These are phyloP conservation scores for Polygonum aviculare DNA, from an alignment of 148 eudicot species.

Conservation along the genomic window DNA sequence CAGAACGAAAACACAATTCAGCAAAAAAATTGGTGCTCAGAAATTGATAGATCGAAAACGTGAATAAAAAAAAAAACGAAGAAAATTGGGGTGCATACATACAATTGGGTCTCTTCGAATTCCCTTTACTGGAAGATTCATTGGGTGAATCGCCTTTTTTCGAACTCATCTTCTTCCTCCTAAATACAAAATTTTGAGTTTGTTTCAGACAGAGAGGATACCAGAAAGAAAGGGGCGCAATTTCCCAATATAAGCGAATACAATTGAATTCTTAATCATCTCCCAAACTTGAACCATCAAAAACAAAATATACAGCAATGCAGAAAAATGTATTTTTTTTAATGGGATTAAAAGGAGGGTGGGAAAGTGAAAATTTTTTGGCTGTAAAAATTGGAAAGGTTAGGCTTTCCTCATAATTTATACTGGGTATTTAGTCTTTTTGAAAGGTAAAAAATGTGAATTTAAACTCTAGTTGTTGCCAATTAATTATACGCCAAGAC, in stretches of 20 bases:
- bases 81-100: conserved; percentile 19
- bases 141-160: conserved; percentile 18
- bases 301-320: not conserved
- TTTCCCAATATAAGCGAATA: not conserved
- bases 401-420: not conserved
- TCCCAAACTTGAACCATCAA: not conserved
- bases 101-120: conserved; percentile 41
- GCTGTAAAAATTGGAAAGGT: not conserved
- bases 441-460: not conserved
- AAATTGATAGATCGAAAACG: not conserved
- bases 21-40: not conserved
- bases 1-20: not conserved
- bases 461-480: too few species aligned
- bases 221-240: not conserved
- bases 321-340: not conserved
- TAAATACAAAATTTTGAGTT: not conserved
- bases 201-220: not conserved
- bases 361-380: not conserved
- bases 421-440: not conserved
- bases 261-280: not conserved
- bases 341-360: not conserved
- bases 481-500: too few species aligned
- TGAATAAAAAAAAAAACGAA: not conserved
- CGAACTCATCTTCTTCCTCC: conserved; percentile 18
- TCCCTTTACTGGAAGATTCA: conserved; percentile 20